These are phyloP conservation scores for Monilinia fructigena DNA, from an alignment of 2,329 filamentous ascomycete species.

Conservation along the genomic window DNA sequence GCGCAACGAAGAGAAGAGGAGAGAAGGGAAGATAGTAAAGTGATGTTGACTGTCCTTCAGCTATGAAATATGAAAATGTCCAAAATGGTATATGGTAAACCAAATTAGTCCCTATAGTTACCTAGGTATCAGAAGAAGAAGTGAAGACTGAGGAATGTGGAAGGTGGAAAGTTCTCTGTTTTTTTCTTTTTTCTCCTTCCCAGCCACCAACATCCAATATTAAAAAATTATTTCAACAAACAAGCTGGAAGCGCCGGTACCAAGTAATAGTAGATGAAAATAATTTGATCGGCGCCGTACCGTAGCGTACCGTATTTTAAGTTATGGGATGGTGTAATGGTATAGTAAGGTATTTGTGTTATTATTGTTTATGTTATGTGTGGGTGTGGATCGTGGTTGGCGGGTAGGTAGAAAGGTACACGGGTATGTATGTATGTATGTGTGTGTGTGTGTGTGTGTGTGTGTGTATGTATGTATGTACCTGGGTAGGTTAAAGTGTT, in stretches of 20 bases:
- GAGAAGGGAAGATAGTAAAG: too few relatives aligned
- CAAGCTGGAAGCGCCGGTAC: not conserved
- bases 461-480: not conserved
- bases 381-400: not conserved
- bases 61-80: not conserved
- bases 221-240: slow-evolving; percentile 14
- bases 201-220: slow-evolving; percentile 6
- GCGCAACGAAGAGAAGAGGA: not conserved
- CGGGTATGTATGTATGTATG: too few relatives aligned
- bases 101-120: slow-evolving; percentile 5
- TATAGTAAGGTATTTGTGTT: not conserved
- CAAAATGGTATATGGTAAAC: not conserved
- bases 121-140: not conserved
- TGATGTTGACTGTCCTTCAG: not conserved
- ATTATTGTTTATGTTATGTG: not conserved
- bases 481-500: too few relatives aligned
- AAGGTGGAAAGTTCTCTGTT: not conserved
- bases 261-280: not conserved
- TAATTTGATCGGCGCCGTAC: not conserved
- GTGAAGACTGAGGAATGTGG: slow-evolving; percentile 9
- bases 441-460: not conserved
- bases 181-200: not conserved
- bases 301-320: too few relatives aligned
- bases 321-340: too few relatives aligned
- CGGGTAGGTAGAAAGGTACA: not conserved